Conservation (phyloP, 2,329 filamentous ascomycete species). For the Aspergillus pseudoterreus region DNA sequence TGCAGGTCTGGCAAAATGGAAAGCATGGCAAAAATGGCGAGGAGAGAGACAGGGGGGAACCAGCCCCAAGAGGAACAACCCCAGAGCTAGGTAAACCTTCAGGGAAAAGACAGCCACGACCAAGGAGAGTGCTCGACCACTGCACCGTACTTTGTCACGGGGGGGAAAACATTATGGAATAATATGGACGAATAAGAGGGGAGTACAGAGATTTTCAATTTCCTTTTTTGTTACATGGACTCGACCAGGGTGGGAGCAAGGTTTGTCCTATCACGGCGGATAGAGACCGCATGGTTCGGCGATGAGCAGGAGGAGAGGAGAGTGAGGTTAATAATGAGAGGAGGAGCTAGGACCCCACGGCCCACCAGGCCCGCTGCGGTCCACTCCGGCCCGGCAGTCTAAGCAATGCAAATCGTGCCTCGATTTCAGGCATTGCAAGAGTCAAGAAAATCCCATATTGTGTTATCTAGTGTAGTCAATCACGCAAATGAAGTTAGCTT, state of each 20-base stretch:
- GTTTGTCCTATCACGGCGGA: constrained; percentile 15
- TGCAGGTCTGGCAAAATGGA: not conserved
- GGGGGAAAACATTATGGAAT: constrained; percentile 13
- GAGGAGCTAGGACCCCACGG: constrained; percentile 22
- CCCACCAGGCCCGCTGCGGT: constrained; percentile 22
- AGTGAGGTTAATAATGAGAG: constrained; percentile 6
- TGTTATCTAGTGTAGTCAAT: no score
- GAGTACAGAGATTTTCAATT: constrained; percentile 16
- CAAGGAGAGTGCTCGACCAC: constrained; percentile 8
- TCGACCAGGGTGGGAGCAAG: constrained; percentile 9
- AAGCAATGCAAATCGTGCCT: constrained; percentile 21
- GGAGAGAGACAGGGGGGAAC: no score
- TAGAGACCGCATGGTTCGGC: constrained; percentile 13
- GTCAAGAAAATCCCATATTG: no score
- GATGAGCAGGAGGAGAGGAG: constrained; percentile 5
- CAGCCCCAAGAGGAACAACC: no score
- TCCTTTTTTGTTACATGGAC: constrained; percentile 11
- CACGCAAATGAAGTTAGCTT: no score
- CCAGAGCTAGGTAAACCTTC: not conserved
- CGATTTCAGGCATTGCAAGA: not conserved
- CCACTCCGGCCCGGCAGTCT: constrained; percentile 24
- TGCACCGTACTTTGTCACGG: constrained; percentile 22
- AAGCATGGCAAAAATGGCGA: not conserved
- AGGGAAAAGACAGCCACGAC: not conserved
- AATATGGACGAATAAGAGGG: constrained; percentile 12